Percentiles rank a stretch among this genome's conserved stretches.
phyloP scores from a whole-genome alignment of 2,329 filamentous ascomycete species.

The Colletotrichum theobromicola region DNA sequence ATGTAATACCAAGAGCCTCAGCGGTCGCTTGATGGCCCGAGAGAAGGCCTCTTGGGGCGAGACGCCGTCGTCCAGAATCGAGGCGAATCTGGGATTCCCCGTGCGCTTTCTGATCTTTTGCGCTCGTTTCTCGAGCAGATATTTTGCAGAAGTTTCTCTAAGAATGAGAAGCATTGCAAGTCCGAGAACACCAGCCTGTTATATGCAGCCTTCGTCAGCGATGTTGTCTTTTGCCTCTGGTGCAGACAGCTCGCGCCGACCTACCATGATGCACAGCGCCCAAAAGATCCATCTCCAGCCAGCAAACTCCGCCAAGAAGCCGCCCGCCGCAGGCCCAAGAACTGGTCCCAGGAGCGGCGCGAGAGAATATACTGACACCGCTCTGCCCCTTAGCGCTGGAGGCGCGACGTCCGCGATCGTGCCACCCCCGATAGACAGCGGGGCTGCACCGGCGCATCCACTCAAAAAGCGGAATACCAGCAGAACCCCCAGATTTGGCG shows the following conservation, averaged over 20 bases:
- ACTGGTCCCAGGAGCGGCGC: slow-evolving; percentile 37
- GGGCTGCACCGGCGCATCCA: slow-evolving; percentile 29
- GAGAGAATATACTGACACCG: slow-evolving; percentile 36
- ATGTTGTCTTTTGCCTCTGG: not conserved
- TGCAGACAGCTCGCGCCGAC: slow-evolving; percentile 8
- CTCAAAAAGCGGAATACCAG: slow-evolving; percentile 35
- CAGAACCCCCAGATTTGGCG: slow-evolving; percentile 30
- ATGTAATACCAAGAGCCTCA: slow-evolving; percentile 54
- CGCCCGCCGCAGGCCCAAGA: slow-evolving; percentile 35
- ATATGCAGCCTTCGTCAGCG: slow-evolving; percentile 27
- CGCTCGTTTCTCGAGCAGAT: slow-evolving; percentile 50
- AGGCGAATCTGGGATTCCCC: slow-evolving; percentile 28
- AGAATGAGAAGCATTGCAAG: slow-evolving; percentile 42
- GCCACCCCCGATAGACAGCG: slow-evolving; percentile 36
- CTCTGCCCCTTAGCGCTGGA: slow-evolving; percentile 33
- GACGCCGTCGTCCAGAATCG: slow-evolving; percentile 9
- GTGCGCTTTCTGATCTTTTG: slow-evolving; percentile 48
- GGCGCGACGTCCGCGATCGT: slow-evolving; percentile 40
- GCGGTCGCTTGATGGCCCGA: slow-evolving; percentile 47
- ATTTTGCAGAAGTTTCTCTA: slow-evolving; percentile 53
- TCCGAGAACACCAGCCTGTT: slow-evolving; percentile 35
- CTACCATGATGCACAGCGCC: slow-evolving; percentile 43
- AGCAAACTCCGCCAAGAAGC: slow-evolving; percentile 29
- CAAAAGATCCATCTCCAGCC: slow-evolving; percentile 52
- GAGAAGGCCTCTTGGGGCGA: slow-evolving; percentile 26